Evolutionary conservation across 805 yeast species (phyloP), one percentile per base, ranked within the genome.

Genomic region (Suhomyces sp.): DNA sequence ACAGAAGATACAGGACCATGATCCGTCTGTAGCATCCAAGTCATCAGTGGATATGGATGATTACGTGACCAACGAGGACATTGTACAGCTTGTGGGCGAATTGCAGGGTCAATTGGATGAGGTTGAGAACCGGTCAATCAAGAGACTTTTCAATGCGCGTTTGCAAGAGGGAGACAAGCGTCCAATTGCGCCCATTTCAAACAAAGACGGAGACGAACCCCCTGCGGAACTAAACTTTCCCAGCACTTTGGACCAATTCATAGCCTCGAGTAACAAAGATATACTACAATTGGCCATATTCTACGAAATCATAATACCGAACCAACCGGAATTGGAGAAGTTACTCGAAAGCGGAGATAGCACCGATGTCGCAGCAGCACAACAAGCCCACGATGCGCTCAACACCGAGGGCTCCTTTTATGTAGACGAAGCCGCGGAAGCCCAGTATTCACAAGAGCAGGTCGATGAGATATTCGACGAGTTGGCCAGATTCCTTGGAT

Each of bases 1-100:
- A 65, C 53, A 54, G 41, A 59, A 56, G 52, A 57, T 66, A 55
- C 56, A 53, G 26, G 53, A 36, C 40, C 46, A 51, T 50, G 42
- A 38, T 38, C 57, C 57, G 44, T 27, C 44, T n/a, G 23, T 45
- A 46, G 55, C 69, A 45, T 45, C 54, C 26, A 53, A 50, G 17
- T 49, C 50, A 13, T 42, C 58, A 15, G 58, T 56, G 24, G 62
- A 59, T 50, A 57, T 64, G 49, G 86, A 82, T 54, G 90, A 86
- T 57, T 85, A 78, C 57, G 89, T 85, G 36, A 84, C 93, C 3
- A 87, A 89, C 59, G 96, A 88, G 53, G 98, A 93, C 64, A 72
- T 92, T 10, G 88, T 88, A 3, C 93, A 90, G 64, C 75, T 92
- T 46, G 97, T 91, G 12, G 90, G 89, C 9, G 98, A 92, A 68